Evolutionary conservation across 1,139 yeast species (phyloP).

Genomic region (Suhomyces taliae): DNA sequence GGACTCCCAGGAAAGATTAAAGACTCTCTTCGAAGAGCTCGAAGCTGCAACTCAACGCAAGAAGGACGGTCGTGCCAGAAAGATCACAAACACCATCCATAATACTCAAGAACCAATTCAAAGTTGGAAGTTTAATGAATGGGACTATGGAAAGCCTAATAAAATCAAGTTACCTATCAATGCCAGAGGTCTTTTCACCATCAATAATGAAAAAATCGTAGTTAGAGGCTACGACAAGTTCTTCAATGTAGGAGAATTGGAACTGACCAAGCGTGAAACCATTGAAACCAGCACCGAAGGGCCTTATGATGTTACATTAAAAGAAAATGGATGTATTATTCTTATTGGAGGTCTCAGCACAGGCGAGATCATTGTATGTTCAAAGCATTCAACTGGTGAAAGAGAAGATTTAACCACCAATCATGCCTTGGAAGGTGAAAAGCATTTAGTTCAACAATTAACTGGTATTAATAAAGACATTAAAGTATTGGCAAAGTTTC

Average conservation of each 20-base stretch:
- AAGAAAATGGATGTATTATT: conserved; percentile 93
- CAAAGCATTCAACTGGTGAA: conserved; percentile 85
- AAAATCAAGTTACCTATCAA: conserved; percentile 60
- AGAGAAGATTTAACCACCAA: conserved; percentile 55
- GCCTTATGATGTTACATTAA: conserved; percentile 78
- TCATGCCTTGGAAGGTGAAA: conserved; percentile 76
- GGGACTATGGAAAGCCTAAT: conserved; percentile 58
- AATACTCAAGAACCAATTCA: conserved; percentile 21
- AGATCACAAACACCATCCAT: conserved; percentile 19
- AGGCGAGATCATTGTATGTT: conserved; percentile 78
- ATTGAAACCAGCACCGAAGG: conserved; percentile 56
- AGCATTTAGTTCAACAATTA: conserved; percentile 57
- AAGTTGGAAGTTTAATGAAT: conserved; percentile 85
- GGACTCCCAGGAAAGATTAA: conserved; percentile 1
- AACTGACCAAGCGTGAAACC: conserved; percentile 49
- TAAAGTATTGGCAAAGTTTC: conserved; percentile 53
- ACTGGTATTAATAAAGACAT: conserved; percentile 34
- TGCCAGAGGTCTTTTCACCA: conserved; percentile 85
- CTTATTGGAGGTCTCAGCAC: conserved; percentile 74
- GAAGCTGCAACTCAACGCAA: conserved; percentile 18
- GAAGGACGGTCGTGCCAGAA: conserved; percentile 26
- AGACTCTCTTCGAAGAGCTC: conserved; percentile 5
- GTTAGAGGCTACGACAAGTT: conserved; percentile 94
- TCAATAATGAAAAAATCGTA: conserved; percentile 48
- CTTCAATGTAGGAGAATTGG: conserved; percentile 74